Evolutionary conservation across 2,329 filamentous ascomycete genomes (phyloP).

Genomic region (Ustilaginoidea virens): DNA sequence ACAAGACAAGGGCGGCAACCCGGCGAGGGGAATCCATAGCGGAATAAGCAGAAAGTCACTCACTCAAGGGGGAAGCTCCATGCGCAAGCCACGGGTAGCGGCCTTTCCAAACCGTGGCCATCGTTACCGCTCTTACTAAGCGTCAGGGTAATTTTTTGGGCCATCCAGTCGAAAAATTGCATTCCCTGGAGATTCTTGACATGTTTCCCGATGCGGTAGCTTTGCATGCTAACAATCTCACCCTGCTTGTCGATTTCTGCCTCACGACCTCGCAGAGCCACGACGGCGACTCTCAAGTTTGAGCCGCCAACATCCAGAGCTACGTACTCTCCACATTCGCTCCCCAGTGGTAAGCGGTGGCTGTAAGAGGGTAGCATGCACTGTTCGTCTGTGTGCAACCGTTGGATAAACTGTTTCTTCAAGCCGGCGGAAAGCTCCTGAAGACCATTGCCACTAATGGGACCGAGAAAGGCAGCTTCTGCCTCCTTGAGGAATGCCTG

Average conservation of each 20-base stretch:
- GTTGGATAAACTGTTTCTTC: conserved; percentile 38
- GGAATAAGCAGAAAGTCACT: conserved; percentile 13
- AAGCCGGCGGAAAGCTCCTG: conserved; percentile 30
- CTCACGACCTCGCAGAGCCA: conserved; percentile 37
- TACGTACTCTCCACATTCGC: conserved; percentile 42
- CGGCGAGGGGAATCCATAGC: too few species aligned
- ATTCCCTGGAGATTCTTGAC: conserved; percentile 42
- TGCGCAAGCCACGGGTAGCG: conserved; percentile 44
- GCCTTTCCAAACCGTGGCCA: conserved; percentile 20
- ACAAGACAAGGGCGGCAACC: too few species aligned
- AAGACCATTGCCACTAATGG: conserved; percentile 29
- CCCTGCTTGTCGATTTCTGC: conserved; percentile 22
- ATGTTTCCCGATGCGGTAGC: conserved; percentile 38
- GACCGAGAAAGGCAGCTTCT: conserved; percentile 34
- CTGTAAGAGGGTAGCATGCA: conserved; percentile 55
- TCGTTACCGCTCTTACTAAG: conserved; percentile 28
- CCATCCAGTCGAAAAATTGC: conserved; percentile 55
- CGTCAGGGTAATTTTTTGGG: conserved; percentile 40
- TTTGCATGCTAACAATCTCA: conserved; percentile 37
- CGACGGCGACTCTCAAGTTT: conserved; percentile 48
- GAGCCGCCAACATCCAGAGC: conserved; percentile 56
- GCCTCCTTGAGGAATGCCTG: conserved; percentile 42
- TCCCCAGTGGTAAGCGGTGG: conserved; percentile 44
- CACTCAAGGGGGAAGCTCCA: conserved; percentile 61
- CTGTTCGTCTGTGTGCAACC: conserved; percentile 33